phyloP scores from a whole-genome alignment of 495 filamentous ascomycete species.

The Parachaetomium inaequale region DNA sequence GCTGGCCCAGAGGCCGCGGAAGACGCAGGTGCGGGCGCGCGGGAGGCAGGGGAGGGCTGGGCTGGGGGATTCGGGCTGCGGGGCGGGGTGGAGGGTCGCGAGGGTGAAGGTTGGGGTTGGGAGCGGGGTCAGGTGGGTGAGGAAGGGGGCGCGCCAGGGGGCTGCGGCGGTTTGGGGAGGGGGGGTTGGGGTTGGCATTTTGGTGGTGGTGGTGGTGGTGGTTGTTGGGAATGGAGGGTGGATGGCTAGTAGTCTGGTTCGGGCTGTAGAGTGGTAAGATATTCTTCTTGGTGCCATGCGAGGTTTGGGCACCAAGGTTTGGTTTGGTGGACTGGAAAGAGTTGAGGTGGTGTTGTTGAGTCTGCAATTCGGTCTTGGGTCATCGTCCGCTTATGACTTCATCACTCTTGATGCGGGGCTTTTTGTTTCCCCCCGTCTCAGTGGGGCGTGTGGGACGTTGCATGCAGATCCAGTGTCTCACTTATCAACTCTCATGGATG shows the following conservation, averaged over 20 bases:
- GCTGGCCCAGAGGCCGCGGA: slow-evolving; percentile 75
- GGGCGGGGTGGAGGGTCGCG: slow-evolving; percentile 54
- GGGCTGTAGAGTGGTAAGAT: not conserved
- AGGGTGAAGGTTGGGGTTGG: slow-evolving; percentile 66
- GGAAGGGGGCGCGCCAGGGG: slow-evolving; percentile 66
- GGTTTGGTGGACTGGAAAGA: not conserved
- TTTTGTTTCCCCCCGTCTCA: not conserved
- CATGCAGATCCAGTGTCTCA: slow-evolving; percentile 5
- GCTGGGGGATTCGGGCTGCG: not conserved
- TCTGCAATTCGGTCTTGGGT: not conserved
- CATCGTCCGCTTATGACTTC: not conserved
- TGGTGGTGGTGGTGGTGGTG: slow-evolving; percentile 5
- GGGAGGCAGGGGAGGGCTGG: slow-evolving; percentile 28
- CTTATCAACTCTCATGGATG: not conserved
- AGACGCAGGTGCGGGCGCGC: slow-evolving; percentile 55
- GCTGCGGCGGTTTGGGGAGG: slow-evolving; percentile 29
- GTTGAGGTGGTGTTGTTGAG: not conserved
- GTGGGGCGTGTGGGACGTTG: not conserved
- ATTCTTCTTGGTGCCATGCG: not conserved
- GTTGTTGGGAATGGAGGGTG: not conserved
- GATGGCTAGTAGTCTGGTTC: not conserved
- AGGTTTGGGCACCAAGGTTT: not conserved
- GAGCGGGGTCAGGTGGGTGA: slow-evolving; percentile 60
- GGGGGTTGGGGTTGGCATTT: slow-evolving; percentile 16
- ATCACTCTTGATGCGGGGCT: not conserved